Evolutionary conservation across 495 filamentous ascomycete genomes (phyloP), one percentile per base, ranked within the genome.

Genomic region (Amphirosellinia nigrospora): DNA sequence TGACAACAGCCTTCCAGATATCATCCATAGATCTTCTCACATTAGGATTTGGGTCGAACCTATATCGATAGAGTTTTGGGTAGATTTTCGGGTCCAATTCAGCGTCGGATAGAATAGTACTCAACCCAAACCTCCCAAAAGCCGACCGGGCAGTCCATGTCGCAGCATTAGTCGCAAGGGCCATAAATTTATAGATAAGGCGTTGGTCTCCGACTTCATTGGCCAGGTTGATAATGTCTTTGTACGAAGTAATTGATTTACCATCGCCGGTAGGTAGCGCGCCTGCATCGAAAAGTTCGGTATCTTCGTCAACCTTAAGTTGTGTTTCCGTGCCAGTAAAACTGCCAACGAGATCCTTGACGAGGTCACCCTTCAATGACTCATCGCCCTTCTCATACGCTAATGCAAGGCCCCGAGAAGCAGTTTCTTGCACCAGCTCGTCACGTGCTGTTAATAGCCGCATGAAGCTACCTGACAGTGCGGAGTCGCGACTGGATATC

Each of bases 181-280:
- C 93, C 96, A 99, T 99, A 78, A 98, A 97, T 66, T 94, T 91
- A 80, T 99, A 99, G 9, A 98, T 93, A 3, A 99, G 85, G 68
- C 93, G 96, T 34, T 94, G 93, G 76, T 98, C 94, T 26, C 96
- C 96, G 19, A 97, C 92, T 82, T 99, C 96, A 63, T 93, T 88
- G 21, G 96, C 95, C 39, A 99, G 85, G 71, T 86, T 94, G 84
- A 99, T 92, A 62, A 99, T 97, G 73, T 98, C 92, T 75, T 93
- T 96, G 81, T 99, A 99, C 0, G 95, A 97, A 16, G 91, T 96
- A 73, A 98, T 85, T 0, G 92, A 94, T 70, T 91, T 90, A 16
- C 93, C 93, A 63, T 97, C 94, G 8, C 94, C 93, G 2, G 94
- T 98, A 1, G 94, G 94, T 8, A 99, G 83, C 6, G 93, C 91